These are phyloP conservation scores for Emmonsiellopsis sp. DNA, from an alignment of 2,329 filamentous ascomycete species.

Conservation along the genomic window DNA sequence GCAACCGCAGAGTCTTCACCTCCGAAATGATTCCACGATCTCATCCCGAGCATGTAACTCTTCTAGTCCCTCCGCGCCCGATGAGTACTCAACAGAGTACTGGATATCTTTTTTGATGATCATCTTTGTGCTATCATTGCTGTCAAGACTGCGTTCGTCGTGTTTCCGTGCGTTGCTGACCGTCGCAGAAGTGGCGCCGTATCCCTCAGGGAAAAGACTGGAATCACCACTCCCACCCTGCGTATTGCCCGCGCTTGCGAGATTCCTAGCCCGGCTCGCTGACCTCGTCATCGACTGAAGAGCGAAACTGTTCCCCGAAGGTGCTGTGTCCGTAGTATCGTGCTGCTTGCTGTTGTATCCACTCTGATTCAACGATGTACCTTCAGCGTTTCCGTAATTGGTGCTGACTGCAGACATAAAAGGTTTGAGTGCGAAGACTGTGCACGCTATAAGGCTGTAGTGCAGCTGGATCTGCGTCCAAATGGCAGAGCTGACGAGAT, in stretches of 20 bases:
- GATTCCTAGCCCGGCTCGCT: background rate
- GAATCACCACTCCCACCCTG: background rate
- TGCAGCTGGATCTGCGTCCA: conserved; percentile 29
- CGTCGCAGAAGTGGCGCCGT: background rate
- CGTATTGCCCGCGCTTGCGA: background rate
- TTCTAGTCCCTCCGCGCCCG: background rate
- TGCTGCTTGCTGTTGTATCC: background rate
- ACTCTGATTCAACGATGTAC: conserved; percentile 8
- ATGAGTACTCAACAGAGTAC: background rate
- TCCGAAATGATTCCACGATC: background rate
- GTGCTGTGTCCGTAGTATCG: background rate
- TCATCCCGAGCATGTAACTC: background rate
- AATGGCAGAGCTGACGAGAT: conserved; percentile 23
- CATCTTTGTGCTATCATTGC: background rate
- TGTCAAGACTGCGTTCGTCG: background rate
- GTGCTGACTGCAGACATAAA: conserved; percentile 30
- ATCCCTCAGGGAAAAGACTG: background rate
- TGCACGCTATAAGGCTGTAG: conserved; percentile 28
- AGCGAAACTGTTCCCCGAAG: background rate
- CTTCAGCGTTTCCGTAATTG: conserved; percentile 26
- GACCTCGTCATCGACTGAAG: background rate
- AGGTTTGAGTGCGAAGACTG: conserved; percentile 26
- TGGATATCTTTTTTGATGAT: conserved; percentile 1
- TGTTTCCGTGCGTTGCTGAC: background rate
- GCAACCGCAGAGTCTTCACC: background rate